Evolutionary conservation across 169 alveolate genomes (phyloP).

Genomic region (Plasmodium blacklocki): DNA sequence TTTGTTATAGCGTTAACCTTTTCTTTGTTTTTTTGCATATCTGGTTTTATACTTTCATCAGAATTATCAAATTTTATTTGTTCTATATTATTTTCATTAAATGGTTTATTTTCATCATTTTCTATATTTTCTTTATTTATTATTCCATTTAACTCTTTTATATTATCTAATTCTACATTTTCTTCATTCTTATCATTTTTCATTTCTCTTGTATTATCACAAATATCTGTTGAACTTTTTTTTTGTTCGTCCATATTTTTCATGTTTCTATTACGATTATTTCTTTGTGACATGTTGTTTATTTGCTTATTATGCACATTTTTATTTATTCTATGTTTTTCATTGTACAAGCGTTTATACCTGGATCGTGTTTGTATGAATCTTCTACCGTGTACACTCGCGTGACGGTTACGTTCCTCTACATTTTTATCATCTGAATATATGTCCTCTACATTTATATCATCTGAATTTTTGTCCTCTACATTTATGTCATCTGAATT

Average conservation of each 20-base stretch:
- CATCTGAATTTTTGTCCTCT: too few relatives aligned
- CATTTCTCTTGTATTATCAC: not conserved
- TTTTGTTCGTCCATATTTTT: too few relatives aligned
- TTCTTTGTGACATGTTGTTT: not conserved
- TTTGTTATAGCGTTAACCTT: too few relatives aligned
- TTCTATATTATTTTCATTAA: slow-evolving; percentile 12
- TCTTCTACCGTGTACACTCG: too few relatives aligned
- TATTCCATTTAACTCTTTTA: slow-evolving; percentile 1
- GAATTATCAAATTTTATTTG: not conserved
- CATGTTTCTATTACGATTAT: not conserved
- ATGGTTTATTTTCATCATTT: not conserved
- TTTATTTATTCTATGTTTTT: slow-evolving; percentile 14
- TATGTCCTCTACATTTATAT: too few relatives aligned
- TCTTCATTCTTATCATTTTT: not conserved
- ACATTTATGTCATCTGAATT: too few relatives aligned
- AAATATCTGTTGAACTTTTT: too few relatives aligned
- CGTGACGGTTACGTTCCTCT: too few relatives aligned
- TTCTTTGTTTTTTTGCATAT: too few relatives aligned
- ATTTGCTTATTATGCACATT: slow-evolving; percentile 3
- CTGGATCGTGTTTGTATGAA: not conserved
- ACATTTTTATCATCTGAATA: too few relatives aligned
- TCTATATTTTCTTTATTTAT: slow-evolving; percentile 30
- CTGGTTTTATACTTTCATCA: too few relatives aligned
- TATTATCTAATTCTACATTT: not conserved
- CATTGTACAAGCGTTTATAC: not conserved